phyloP scores from a whole-genome alignment of 306 rosid genomes.

The Benincasa hispida region DNA sequence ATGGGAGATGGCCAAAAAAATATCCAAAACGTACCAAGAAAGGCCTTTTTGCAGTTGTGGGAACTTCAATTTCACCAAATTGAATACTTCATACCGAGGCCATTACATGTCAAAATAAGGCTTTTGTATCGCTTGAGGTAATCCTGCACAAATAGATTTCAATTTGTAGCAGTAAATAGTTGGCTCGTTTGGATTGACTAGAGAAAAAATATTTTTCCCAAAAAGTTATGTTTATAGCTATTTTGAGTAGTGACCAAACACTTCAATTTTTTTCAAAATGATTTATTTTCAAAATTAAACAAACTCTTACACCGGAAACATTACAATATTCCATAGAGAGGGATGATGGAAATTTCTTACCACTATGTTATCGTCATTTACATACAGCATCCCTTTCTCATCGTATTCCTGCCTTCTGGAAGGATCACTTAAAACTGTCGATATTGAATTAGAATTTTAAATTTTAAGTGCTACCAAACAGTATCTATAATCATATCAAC shows the following conservation, averaged over 20 bases:
- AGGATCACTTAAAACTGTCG: conserved; percentile 87
- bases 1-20: background rate
- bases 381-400: conserved; percentile 63
- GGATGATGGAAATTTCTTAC: conserved; percentile 35
- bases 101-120: conserved; percentile 93
- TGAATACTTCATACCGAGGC: conserved; percentile 83
- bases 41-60: background rate
- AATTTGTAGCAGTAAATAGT: background rate
- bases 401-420: conserved; percentile 74
- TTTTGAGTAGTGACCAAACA: too few relatives aligned
- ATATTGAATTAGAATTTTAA: background rate
- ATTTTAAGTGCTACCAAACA: background rate
- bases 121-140: conserved; percentile 91
- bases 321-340: background rate
- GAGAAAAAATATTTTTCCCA: too few relatives aligned
- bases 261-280: too few relatives aligned
- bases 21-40: background rate
- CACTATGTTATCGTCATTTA: conserved; percentile 59
- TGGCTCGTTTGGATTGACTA: too few relatives aligned
- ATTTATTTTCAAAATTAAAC: too few relatives aligned
- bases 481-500: background rate
- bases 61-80: conserved; percentile 37
- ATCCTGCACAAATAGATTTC: conserved; percentile 37
- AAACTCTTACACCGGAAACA: too few relatives aligned
- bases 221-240: too few relatives aligned